Evolutionary conservation across 1,284 basidiomycete genomes (phyloP).

Genomic region (Apiotrichum sp.): DNA sequence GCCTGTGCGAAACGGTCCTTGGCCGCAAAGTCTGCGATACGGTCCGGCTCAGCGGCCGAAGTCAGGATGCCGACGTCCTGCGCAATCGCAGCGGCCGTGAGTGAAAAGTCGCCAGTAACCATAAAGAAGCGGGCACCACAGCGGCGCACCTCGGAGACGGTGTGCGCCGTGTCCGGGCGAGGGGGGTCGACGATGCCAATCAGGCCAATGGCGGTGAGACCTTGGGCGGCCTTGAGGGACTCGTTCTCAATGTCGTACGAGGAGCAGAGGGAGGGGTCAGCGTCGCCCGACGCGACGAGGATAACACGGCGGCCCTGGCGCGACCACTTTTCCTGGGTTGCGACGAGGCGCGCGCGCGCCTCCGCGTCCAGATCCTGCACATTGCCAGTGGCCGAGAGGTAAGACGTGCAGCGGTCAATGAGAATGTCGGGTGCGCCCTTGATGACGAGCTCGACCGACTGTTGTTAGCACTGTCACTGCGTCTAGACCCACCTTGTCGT

Average conservation of each 20-base stretch:
- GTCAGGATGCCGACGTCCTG: slow-evolving; percentile 57
- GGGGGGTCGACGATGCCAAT: slow-evolving; percentile 62
- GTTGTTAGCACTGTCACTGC: slow-evolving; percentile 1
- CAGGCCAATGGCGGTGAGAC: slow-evolving; percentile 57
- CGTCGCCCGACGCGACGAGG: slow-evolving; percentile 43
- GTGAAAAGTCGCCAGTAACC: slow-evolving; percentile 60
- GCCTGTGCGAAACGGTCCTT: slow-evolving; percentile 23
- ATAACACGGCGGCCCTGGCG: slow-evolving; percentile 59
- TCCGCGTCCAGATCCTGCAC: slow-evolving; percentile 41
- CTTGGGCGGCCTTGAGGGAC: slow-evolving; percentile 28
- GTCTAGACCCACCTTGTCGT: slow-evolving; percentile 2
- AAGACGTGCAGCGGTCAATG: slow-evolving; percentile 50
- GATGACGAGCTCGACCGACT: slow-evolving; percentile 47
- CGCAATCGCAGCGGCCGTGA: slow-evolving; percentile 54
- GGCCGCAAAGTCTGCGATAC: slow-evolving; percentile 20
- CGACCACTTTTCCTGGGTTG: slow-evolving; percentile 54
- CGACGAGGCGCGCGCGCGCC: slow-evolving; percentile 34
- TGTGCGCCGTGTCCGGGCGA: slow-evolving; percentile 55
- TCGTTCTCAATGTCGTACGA: slow-evolving; percentile 44
- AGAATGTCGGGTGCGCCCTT: slow-evolving; percentile 61
- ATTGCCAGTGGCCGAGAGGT: slow-evolving; percentile 45
- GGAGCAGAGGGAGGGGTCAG: slow-evolving; percentile 23
- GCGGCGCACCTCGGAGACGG: slow-evolving; percentile 52
- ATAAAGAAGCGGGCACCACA: slow-evolving; percentile 62
- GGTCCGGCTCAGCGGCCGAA: slow-evolving; percentile 45